These are phyloP conservation scores for Lactarius pseudohatsudake DNA, from an alignment of 768 basidiomycete species.

Conservation along the genomic window DNA sequence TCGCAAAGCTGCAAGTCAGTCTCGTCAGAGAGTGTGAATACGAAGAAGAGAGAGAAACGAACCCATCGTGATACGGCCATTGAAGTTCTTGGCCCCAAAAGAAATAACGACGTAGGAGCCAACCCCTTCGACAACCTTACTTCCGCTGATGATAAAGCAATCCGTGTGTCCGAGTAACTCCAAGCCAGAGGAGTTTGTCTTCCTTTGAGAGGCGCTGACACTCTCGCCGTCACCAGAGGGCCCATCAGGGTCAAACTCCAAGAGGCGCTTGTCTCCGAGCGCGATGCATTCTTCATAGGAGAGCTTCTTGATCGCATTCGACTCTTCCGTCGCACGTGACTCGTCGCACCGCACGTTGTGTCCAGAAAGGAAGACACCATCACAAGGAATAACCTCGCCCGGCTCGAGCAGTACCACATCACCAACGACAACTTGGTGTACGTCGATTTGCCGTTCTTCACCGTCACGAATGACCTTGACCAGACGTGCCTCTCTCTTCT, in stretches of 20 bases:
- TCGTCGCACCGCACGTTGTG: constrained; percentile 96
- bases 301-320: constrained; percentile 89
- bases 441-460: constrained; percentile 33
- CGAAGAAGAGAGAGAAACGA: constrained; percentile 34
- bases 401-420: constrained; percentile 91
- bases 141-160: constrained; percentile 89
- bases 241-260: constrained; percentile 6
- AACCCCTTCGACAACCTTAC: constrained; percentile 74
- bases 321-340: constrained; percentile 94
- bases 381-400: constrained; percentile 94
- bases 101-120: constrained; percentile 91
- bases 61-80: constrained; percentile 98
- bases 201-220: neutral
- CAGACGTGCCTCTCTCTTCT: constrained; percentile 91
- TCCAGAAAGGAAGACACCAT: constrained; percentile 89
- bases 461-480: constrained; percentile 60
- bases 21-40: neutral
- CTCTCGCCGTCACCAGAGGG: constrained; percentile 24
- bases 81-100: constrained; percentile 90
- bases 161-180: constrained; percentile 61
- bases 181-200: constrained; percentile 29
- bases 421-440: constrained; percentile 87
- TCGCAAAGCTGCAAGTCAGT: constrained; percentile 60
- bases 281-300: constrained; percentile 74
- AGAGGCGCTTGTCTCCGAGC: constrained; percentile 38